These are phyloP conservation scores for Exophiala sp. DNA, from an alignment of 2,329 filamentous ascomycete species.

Conservation along the genomic window DNA sequence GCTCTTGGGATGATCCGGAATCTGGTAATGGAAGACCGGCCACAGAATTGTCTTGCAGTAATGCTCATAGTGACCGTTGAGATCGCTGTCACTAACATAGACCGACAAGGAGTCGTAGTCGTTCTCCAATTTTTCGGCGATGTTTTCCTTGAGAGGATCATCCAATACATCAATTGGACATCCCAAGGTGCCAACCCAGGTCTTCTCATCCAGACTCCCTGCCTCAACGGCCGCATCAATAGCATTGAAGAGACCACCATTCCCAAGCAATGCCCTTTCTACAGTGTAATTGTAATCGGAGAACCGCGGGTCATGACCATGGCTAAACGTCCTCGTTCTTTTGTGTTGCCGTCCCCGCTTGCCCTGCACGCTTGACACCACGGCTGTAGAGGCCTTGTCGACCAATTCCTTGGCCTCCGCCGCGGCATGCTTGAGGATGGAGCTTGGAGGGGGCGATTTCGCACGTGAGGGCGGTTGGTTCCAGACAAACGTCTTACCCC, in stretches of 20 bases:
- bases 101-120: conserved; percentile 66
- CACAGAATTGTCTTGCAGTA: conserved; percentile 97
- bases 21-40: conserved; percentile 97
- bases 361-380: conserved; percentile 5
- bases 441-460: conserved; percentile 66
- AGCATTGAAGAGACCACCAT: conserved; percentile 85
- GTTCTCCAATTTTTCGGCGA: conserved; percentile 71
- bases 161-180: conserved; percentile 87
- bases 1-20: conserved; percentile 95
- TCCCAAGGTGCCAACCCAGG: conserved; percentile 87
- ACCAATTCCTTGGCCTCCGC: conserved; percentile 15
- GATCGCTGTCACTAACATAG: conserved; percentile 82
- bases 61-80: conserved; percentile 89
- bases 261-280: conserved; percentile 80
- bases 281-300: conserved; percentile 76
- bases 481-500: conserved; percentile 59
- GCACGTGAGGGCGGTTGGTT: conserved; percentile 75
- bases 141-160: conserved; percentile 70
- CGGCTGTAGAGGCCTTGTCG: conserved; percentile 2
- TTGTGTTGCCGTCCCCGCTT: conserved; percentile 8
- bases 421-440: conserved; percentile 61
- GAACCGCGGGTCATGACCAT: conserved; percentile 65
- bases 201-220: conserved; percentile 64
- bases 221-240: conserved; percentile 69
- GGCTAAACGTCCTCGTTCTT: conserved; percentile 46